Evolutionary conservation across 1,139 yeast genomes (phyloP).

Genomic region (Yamadazyma atlantica): DNA sequence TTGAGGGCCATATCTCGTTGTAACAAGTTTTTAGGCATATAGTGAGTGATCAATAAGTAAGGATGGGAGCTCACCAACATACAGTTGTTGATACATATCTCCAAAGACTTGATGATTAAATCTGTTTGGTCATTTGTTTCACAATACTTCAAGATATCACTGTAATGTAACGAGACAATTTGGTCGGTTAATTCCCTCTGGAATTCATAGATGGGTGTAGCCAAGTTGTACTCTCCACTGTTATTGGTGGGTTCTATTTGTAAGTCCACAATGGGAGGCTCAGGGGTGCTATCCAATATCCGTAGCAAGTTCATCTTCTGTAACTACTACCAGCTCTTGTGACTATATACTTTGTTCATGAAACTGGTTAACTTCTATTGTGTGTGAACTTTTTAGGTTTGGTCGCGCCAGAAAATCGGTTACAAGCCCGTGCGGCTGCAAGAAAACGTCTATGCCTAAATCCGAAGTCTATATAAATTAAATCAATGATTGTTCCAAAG

Average conservation of each 20-base stretch:
- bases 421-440: too few species aligned
- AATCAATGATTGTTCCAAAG: conserved; percentile 41
- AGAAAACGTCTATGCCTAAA: too few species aligned
- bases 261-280: conserved; percentile 70
- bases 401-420: neutral
- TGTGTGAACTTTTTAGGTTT: too few species aligned
- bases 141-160: conserved; percentile 84
- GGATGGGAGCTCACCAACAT: conserved; percentile 88
- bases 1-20: conserved; percentile 76
- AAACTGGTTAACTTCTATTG: too few species aligned
- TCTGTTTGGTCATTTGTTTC: conserved; percentile 62
- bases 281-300: conserved; percentile 82
- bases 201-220: conserved; percentile 85
- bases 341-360: too few species aligned
- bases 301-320: conserved; percentile 66
- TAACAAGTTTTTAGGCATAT: conserved; percentile 78
- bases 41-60: conserved; percentile 77
- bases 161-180: conserved; percentile 84
- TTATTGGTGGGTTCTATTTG: conserved; percentile 34
- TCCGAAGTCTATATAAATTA: too few species aligned
- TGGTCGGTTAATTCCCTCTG: conserved; percentile 93
- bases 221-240: conserved; percentile 75
- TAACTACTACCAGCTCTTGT: too few species aligned
- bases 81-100: conserved; percentile 72
- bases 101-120: conserved; percentile 65